Conservation (phyloP, 2,329 filamentous ascomycete species). For the Diaporthe longicolla region DNA sequence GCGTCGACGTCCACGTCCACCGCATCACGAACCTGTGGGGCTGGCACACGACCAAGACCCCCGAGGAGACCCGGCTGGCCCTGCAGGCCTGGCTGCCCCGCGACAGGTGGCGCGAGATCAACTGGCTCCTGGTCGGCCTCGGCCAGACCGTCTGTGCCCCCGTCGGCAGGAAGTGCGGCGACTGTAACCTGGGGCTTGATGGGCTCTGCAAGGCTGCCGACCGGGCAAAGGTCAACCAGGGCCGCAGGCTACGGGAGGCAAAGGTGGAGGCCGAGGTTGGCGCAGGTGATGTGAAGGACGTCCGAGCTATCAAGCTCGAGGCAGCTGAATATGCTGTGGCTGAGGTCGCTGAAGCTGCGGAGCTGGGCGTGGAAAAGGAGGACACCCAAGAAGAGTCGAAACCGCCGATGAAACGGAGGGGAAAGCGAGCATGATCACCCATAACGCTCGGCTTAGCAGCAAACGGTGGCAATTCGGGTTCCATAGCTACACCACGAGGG, state of each 20-base stretch:
- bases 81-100: constrained; percentile 87
- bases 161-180: constrained; percentile 83
- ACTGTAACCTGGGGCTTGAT: constrained; percentile 83
- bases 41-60: constrained; percentile 85
- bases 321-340: constrained; percentile 45
- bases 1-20: constrained; percentile 95
- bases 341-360: constrained; percentile 43
- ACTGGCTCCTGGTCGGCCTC: constrained; percentile 87
- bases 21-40: constrained; percentile 95
- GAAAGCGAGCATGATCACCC: constrained; percentile 39
- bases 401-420: constrained; percentile 39
- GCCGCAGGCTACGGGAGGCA: constrained; percentile 64
- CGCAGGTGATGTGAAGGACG: constrained; percentile 44
- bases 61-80: constrained; percentile 83
- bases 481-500: background rate
- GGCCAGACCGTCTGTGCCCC: constrained; percentile 90
- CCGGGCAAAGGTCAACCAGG: constrained; percentile 71
- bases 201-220: constrained; percentile 84
- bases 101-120: constrained; percentile 93
- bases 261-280: constrained; percentile 47
- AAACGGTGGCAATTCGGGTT: too few species aligned
- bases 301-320: constrained; percentile 45
- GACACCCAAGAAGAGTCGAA: constrained; percentile 45
- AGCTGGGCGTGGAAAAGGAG: constrained; percentile 46
- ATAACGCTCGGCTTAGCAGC: too few species aligned